Evolutionary conservation across 768 basidiomycete species (phyloP).

Genomic region (Leccinum obscurum): DNA sequence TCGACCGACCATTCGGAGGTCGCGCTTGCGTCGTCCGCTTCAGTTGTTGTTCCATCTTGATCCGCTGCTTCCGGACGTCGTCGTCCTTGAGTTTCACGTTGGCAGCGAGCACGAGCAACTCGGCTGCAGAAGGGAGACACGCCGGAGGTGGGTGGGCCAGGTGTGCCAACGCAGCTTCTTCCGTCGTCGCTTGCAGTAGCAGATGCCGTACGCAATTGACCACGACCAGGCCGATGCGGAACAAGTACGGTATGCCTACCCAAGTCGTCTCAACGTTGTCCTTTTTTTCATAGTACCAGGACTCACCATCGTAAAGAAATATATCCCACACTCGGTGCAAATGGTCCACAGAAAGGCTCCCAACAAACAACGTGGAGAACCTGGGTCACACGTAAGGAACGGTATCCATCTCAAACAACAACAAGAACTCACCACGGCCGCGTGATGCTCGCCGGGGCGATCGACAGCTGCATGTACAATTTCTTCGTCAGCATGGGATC

Average conservation of each 20-base stretch:
- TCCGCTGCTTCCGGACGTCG: conserved; percentile 70
- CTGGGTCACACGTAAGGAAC: conserved; percentile 34
- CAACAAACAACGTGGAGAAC: conserved; percentile 74
- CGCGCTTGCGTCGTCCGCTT: conserved; percentile 55
- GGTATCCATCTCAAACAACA: neutral
- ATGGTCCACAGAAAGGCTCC: conserved; percentile 61
- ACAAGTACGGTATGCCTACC: conserved; percentile 70
- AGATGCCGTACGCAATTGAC: conserved; percentile 58
- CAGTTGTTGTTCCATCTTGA: conserved; percentile 73
- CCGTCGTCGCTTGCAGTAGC: conserved; percentile 51
- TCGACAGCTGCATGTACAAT: conserved; percentile 61
- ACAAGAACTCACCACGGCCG: conserved; percentile 52
- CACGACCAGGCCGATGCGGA: conserved; percentile 72
- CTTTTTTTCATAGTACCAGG: neutral
- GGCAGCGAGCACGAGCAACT: conserved; percentile 60
- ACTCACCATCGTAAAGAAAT: conserved; percentile 75
- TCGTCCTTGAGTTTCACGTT: conserved; percentile 77
- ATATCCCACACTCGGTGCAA: conserved; percentile 81
- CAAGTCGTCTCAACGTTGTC: neutral
- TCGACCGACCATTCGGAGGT: conserved; percentile 27
- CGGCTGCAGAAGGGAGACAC: conserved; percentile 59
- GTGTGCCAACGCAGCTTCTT: conserved; percentile 46
- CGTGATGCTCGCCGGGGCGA: conserved; percentile 58
- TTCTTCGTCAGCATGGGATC: conserved; percentile 65
- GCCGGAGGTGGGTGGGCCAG: conserved; percentile 52